These are phyloP conservation scores for Zygoascus tannicola DNA, from an alignment of 805 yeast genomes.

Conservation along the genomic window DNA sequence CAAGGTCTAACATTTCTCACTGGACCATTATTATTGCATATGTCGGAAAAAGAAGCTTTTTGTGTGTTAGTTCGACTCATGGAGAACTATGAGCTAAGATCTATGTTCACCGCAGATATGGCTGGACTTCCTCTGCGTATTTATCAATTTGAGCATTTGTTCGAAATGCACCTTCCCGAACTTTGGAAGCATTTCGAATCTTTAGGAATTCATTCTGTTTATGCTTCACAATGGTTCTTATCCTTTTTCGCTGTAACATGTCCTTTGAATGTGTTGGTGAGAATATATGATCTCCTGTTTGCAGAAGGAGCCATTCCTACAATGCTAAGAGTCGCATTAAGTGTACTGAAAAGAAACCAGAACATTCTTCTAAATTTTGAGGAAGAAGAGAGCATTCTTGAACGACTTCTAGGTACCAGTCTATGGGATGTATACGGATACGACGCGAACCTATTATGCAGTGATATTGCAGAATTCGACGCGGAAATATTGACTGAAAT, in stretches of 20 bases:
- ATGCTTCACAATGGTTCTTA: constrained; percentile 57
- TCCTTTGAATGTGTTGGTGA: constrained; percentile 44
- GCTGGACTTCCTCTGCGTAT: constrained; percentile 45
- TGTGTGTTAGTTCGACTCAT: constrained; percentile 45
- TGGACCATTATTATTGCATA: constrained; percentile 44
- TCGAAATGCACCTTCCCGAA: constrained; percentile 34
- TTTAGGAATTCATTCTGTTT: constrained; percentile 38
- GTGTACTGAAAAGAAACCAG: constrained; percentile 41
- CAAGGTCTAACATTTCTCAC: constrained; percentile 58
- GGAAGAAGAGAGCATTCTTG: constrained; percentile 35
- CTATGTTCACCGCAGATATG: constrained; percentile 46
- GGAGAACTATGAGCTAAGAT: constrained; percentile 49
- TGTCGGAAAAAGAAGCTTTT: constrained; percentile 36
- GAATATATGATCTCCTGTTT: constrained; percentile 42
- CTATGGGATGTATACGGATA: constrained; percentile 36
- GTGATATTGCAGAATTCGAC: constrained; percentile 20
- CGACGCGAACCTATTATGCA: constrained; percentile 30
- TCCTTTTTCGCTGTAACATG: constrained; percentile 51
- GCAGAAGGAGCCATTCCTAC: constrained; percentile 47
- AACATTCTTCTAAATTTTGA: constrained; percentile 29
- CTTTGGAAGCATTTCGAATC: constrained; percentile 36
- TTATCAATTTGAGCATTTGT: constrained; percentile 40
- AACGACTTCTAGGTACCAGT: constrained; percentile 32
- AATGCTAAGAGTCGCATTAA: constrained; percentile 47
- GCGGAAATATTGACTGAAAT: background rate